Evolutionary conservation across 805 yeast genomes (phyloP).

Genomic region (Spathaspora girioi): DNA sequence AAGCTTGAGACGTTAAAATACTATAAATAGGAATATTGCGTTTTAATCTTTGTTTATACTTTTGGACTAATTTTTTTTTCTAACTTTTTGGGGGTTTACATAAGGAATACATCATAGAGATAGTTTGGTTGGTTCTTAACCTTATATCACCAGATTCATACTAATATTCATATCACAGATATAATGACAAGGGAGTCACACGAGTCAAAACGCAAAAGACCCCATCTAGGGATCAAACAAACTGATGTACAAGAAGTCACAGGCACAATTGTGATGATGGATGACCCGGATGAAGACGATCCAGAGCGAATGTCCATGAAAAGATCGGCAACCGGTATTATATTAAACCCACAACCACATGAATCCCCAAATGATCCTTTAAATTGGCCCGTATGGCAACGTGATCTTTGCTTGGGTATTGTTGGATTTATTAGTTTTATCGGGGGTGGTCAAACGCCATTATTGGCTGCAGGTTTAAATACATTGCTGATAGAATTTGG

Average conservation of each 20-base stretch:
- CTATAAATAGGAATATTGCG: not conserved
- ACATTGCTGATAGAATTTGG: slow-evolving; percentile 40
- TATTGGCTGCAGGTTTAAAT: slow-evolving; percentile 55
- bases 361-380: slow-evolving; percentile 62
- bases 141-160: not conserved
- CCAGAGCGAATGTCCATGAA: slow-evolving; percentile 29
- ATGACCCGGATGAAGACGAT: slow-evolving; percentile 14
- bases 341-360: slow-evolving; percentile 60
- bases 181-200: not conserved
- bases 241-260: slow-evolving; percentile 41
- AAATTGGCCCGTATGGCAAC: slow-evolving; percentile 60
- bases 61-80: not conserved
- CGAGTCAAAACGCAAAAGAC: not conserved
- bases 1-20: not conserved
- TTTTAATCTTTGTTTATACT: not conserved
- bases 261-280: slow-evolving; percentile 47
- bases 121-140: not conserved
- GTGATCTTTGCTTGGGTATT: slow-evolving; percentile 50
- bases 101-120: not conserved
- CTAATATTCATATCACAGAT: not conserved
- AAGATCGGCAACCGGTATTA: slow-evolving; percentile 44
- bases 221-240: slow-evolving; percentile 35
- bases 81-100: not conserved
- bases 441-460: slow-evolving; percentile 61
- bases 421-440: slow-evolving; percentile 57